Percentiles rank a stretch among this genome's conserved stretches.
These are phyloP conservation scores for Phanerochaete sordida DNA, from an alignment of 768 basidiomycete species.

Conservation along the genomic window DNA sequence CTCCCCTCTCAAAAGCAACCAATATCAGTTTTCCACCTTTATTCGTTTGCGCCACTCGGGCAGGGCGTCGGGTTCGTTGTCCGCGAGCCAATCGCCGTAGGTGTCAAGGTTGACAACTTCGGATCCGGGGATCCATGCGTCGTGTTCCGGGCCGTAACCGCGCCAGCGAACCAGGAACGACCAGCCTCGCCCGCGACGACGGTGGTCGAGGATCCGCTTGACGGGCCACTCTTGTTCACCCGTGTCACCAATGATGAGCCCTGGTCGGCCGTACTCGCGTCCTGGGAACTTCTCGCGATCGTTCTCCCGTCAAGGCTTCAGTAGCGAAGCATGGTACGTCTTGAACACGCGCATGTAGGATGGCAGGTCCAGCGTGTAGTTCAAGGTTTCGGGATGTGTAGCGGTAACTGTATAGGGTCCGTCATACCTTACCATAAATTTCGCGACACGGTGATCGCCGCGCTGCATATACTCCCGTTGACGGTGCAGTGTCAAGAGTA, in stretches of 20 bases:
- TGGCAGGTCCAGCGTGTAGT: slow-evolving; percentile 25
- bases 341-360: no score
- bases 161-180: slow-evolving; percentile 31
- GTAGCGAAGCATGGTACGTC: no score
- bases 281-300: no score
- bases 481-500: slow-evolving; percentile 31
- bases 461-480: slow-evolving; percentile 22
- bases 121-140: slow-evolving; percentile 25
- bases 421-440: slow-evolving; percentile 38
- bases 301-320: no score
- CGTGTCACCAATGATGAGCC: no score
- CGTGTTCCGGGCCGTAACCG: slow-evolving; percentile 27
- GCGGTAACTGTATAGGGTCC: slow-evolving; percentile 20
- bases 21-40: background rate
- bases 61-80: background rate
- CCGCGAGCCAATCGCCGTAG: slow-evolving; percentile 14
- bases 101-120: slow-evolving; percentile 25
- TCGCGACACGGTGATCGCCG: slow-evolving; percentile 30
- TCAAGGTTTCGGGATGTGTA: slow-evolving; percentile 11
- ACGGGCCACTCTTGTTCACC: slow-evolving; percentile 25
- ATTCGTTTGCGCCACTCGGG: no score
- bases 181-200: slow-evolving; percentile 21
- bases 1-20: background rate
- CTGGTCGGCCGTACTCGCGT: no score
- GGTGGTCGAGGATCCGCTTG: slow-evolving; percentile 28